Conservation (phyloP, 305 asterid species). For the Withania somnifera region DNA sequence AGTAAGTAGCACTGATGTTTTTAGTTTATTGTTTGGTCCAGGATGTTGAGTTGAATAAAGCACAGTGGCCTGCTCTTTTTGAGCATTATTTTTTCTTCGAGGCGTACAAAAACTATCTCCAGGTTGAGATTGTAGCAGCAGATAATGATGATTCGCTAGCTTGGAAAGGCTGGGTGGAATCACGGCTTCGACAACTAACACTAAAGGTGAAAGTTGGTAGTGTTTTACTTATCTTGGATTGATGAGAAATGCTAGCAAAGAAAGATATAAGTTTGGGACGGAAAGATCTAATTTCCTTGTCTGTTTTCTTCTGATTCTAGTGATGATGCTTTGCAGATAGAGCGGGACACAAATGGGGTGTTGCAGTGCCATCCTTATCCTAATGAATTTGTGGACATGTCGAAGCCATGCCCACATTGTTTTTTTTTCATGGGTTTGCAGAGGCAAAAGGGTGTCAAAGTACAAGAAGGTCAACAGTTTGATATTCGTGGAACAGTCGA, state of each 20-base stretch:
- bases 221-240: neutral
- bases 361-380: constrained; percentile 84
- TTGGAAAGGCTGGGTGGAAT: constrained; percentile 93
- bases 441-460: constrained; percentile 53
- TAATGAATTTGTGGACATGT: constrained; percentile 44
- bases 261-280: neutral
- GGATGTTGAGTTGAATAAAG: constrained; percentile 72
- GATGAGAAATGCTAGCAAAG: neutral
- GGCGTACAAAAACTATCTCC: constrained; percentile 69
- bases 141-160: constrained; percentile 66
- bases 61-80: constrained; percentile 54
- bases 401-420: constrained; percentile 51
- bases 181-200: constrained; percentile 68
- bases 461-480: constrained; percentile 73
- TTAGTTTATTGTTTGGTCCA: constrained; percentile 11
- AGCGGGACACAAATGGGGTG: constrained; percentile 64
- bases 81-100: constrained; percentile 69
- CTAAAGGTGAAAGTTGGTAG: constrained; percentile 39
- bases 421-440: constrained; percentile 72
- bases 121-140: constrained; percentile 64
- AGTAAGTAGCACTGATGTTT: neutral
- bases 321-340: constrained; percentile 45
- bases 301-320: neutral
- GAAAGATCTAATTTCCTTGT: neutral
- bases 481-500: constrained; percentile 76